Conservation (phyloP, 441 rosid genomes). For the Eutrema salsugineum region DNA sequence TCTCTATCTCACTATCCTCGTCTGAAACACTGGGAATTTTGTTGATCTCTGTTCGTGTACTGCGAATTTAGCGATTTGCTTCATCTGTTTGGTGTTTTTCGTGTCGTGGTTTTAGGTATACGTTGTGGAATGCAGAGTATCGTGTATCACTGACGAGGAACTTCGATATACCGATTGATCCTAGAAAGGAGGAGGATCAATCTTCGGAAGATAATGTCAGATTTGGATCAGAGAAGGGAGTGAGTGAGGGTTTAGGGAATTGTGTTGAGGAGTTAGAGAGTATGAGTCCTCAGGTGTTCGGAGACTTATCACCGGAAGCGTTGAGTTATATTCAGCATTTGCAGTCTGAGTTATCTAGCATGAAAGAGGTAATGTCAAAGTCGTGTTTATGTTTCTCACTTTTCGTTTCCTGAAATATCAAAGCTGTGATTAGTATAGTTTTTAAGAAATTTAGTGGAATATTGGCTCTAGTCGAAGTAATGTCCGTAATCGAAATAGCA, state of each 20-base stretch:
- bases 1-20: not conserved
- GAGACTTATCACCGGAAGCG: constrained; percentile 64
- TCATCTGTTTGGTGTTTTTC: not conserved
- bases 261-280: constrained; percentile 42
- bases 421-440: not conserved
- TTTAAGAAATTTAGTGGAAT: too few species aligned
- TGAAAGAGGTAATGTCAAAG: constrained; percentile 47
- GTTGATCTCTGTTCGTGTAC: not conserved
- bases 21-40: not conserved
- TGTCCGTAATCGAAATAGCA: not conserved
- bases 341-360: constrained; percentile 56
- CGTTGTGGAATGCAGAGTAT: constrained; percentile 95
- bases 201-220: constrained; percentile 8
- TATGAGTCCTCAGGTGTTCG: constrained; percentile 52
- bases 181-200: constrained; percentile 21
- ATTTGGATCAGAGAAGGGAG: constrained; percentile 21
- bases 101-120: constrained; percentile 48
- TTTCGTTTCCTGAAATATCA: not conserved
- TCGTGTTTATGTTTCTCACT: not conserved
- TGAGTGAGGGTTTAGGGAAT: constrained; percentile 32
- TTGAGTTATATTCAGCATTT: constrained; percentile 55
- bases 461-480: too few species aligned
- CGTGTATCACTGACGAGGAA: constrained; percentile 69
- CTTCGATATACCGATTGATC: constrained; percentile 43
- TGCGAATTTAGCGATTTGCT: not conserved